Conservation (phyloP, 2,329 filamentous ascomycete species). For the Alternaria triticimaculans region DNA sequence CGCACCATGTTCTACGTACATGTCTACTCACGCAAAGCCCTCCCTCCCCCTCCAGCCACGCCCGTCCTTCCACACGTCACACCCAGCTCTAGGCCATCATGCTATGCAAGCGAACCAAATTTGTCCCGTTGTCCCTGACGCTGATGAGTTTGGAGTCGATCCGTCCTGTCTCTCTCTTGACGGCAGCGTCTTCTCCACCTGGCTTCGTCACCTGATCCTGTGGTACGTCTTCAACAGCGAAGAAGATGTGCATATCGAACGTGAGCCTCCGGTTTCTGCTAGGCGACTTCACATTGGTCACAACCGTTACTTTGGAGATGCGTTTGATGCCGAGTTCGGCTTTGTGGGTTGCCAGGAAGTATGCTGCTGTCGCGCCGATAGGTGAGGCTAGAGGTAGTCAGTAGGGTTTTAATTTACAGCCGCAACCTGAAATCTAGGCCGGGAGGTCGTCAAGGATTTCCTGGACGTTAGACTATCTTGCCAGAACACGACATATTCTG, state of each 20-base stretch:
- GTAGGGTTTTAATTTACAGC: not conserved
- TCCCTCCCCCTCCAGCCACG: not conserved
- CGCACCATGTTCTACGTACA: not conserved
- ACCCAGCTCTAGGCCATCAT: not conserved
- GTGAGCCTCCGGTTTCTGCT: not conserved
- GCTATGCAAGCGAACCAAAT: not conserved
- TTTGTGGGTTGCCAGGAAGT: slow-evolving; percentile 24
- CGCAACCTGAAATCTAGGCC: not conserved
- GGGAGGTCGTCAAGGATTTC: not conserved
- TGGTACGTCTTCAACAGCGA: slow-evolving; percentile 21
- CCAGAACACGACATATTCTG: too few species aligned
- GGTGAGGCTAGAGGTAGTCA: slow-evolving; percentile 19
- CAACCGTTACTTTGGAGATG: slow-evolving; percentile 16
- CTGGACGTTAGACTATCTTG: too few species aligned
- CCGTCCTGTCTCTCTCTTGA: not conserved
- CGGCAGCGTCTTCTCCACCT: not conserved
- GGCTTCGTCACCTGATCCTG: not conserved
- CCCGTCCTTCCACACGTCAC: not conserved
- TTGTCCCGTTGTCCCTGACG: not conserved
- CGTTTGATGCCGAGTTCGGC: slow-evolving; percentile 25
- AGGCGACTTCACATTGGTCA: slow-evolving; percentile 3
- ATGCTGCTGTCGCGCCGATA: slow-evolving; percentile 23
- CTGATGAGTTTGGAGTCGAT: not conserved
- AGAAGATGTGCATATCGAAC: slow-evolving; percentile 20
- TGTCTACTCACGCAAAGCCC: not conserved